These are phyloP conservation scores for Margaritispora aquatica DNA, from an alignment of 495 filamentous ascomycete genomes.

Conservation along the genomic window DNA sequence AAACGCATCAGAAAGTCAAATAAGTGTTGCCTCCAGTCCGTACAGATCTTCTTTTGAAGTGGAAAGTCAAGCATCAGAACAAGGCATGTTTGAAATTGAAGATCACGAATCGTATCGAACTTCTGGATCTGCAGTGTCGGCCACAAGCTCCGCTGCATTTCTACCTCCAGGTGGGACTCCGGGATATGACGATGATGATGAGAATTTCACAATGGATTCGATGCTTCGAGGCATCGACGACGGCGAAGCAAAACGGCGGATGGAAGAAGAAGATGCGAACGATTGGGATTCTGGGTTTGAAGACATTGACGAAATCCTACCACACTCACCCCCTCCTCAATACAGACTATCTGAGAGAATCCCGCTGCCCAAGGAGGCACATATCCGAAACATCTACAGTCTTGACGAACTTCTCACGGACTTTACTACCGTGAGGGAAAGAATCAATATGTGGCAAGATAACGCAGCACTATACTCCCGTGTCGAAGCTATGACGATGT, in stretches of 20 bases:
- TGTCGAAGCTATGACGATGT: slow-evolving; percentile 4
- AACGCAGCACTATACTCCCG: slow-evolving; percentile 5
- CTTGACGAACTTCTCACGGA: background rate
- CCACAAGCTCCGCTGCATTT: background rate
- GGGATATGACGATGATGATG: background rate
- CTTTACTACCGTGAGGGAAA: slow-evolving; percentile 13
- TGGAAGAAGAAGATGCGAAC: background rate
- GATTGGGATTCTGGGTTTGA: background rate
- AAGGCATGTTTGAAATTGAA: background rate
- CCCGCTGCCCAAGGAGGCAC: background rate
- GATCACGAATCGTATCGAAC: background rate
- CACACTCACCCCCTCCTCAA: background rate
- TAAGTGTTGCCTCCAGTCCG: background rate
- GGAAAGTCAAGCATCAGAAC: background rate
- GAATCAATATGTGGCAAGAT: slow-evolving; percentile 16
- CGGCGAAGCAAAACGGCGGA: background rate
- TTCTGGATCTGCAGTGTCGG: background rate
- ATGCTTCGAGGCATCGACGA: background rate
- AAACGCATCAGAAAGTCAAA: too few species aligned
- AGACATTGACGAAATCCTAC: background rate
- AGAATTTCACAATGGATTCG: background rate
- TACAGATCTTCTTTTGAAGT: background rate
- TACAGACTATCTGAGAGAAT: background rate
- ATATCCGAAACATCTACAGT: slow-evolving; percentile 12
- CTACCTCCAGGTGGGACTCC: background rate